Conservation (phyloP, 306 rosid species). For the Pterocarpus macrocarpus region DNA sequence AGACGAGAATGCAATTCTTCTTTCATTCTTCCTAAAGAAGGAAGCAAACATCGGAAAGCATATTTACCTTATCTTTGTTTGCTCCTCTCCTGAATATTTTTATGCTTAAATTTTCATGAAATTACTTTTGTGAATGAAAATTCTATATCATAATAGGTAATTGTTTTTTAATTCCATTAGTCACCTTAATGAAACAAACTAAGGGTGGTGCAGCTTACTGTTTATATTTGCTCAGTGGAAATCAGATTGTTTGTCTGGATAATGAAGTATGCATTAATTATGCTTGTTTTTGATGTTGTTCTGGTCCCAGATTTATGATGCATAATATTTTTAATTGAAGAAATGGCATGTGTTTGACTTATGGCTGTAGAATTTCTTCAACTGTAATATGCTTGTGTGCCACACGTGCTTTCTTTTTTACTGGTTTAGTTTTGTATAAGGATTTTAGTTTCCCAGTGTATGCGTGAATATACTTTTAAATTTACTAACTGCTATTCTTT, state of each 20-base stretch:
- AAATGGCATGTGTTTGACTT: neutral
- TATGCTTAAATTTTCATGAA: neutral
- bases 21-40: neutral
- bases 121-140: neutral
- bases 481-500: slow-evolving; percentile 17
- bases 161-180: neutral
- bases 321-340: neutral
- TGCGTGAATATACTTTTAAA: neutral
- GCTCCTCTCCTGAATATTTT: neutral
- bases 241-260: slow-evolving; percentile 7
- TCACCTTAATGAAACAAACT: neutral
- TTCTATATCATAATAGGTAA: neutral
- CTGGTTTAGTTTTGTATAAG: neutral
- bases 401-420: slow-evolving; percentile 3
- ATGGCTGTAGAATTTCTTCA: slow-evolving; percentile 7
- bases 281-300: neutral
- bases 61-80: neutral
- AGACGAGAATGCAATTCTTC: neutral
- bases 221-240: neutral
- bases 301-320: neutral
- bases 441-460: neutral
- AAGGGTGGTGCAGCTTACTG: neutral
- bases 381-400: slow-evolving; percentile 13
- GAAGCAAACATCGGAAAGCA: neutral
- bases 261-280: neutral